Conservation (phyloP, 805 yeast species). For the Saturnispora besseyi region DNA sequence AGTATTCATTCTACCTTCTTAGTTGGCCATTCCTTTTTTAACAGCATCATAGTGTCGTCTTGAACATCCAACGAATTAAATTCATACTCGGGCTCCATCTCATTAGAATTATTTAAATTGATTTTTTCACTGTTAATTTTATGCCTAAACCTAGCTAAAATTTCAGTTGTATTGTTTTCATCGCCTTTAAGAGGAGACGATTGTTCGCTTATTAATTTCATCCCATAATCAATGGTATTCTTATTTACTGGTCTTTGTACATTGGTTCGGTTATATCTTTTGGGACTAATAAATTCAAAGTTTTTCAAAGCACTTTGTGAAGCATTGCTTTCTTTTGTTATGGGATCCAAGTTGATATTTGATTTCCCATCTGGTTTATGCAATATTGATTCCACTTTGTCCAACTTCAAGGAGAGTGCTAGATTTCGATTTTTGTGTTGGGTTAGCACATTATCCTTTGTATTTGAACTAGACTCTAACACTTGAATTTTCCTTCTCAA, state of each 20-base stretch:
- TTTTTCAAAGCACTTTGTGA: neutral
- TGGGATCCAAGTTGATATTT: neutral
- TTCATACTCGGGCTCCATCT: neutral
- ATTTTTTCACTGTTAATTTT: neutral
- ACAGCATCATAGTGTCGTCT: conserved; percentile 10
- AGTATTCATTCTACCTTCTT: neutral
- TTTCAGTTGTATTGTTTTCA: neutral
- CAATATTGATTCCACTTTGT: conserved; percentile 4
- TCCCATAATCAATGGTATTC: no score
- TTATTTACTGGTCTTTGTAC: no score
- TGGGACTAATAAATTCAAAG: no score
- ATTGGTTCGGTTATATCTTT: no score
- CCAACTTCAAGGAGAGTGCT: conserved; percentile 8
- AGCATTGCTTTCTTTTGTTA: neutral
- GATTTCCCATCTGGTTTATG: neutral
- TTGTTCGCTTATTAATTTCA: no score
- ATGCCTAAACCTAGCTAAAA: neutral
- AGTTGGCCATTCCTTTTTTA: conserved; percentile 7
- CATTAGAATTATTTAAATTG: neutral
- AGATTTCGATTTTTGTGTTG: conserved; percentile 3
- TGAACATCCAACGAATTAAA: neutral
- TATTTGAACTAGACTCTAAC: neutral
- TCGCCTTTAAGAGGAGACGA: neutral
- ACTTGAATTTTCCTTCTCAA: neutral
- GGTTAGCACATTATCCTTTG: conserved; percentile 6